Base-by-base conservation (phyloP, 2,329 filamentous ascomycete genomes). In the Aspergillus sp. region DNA sequence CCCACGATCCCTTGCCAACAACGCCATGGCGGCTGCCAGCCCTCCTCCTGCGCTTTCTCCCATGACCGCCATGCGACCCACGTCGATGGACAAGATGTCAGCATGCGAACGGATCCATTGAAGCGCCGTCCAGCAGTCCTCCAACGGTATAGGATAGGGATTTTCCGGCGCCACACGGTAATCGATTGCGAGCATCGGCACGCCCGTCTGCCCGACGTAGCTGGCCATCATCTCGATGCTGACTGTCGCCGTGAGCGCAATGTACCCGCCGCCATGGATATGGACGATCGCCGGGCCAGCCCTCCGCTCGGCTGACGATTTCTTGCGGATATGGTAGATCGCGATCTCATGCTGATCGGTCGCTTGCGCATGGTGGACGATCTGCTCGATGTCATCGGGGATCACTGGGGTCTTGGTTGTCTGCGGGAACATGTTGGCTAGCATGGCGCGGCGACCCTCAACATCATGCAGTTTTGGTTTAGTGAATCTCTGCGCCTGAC, bases 11-110 rank as follows among this genome's bases (percentile, higher is more conserved):
- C 39, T 32, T 13, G 35, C 33, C 12, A 36, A 16, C 1, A 41
- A 12, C 19, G 19, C 10, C 19, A 22, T 6, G 19, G 6, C 10
- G 19, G 71, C 69, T 0, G 72, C 72, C 11, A 79, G 53, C 33
- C 73, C 71, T 2, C 71, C 74, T 2, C 73, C 74, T 1, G 72
- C 73, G 14, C 69, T 74, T 33, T 71, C 68, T 3, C 74, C 74
- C 34, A 65, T 65, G 12, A 76, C 57, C 8, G 75, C 63, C 17
- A 78, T 63, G 22, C 66, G 68, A 1, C 64, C 60, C 3, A 60
- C 53, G 29, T 64, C 55, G 31, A 73, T 63, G 6, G 66, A 66
- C 1, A 64, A 42, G 15, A 51, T 35, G 2, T 39, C 25, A 4
- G 55, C 44, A 32, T 63, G 51, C 3, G 44, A 28, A 6, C 42